Conservation (phyloP, 2,329 filamentous ascomycete species). For the Colletotrichum filicis region DNA sequence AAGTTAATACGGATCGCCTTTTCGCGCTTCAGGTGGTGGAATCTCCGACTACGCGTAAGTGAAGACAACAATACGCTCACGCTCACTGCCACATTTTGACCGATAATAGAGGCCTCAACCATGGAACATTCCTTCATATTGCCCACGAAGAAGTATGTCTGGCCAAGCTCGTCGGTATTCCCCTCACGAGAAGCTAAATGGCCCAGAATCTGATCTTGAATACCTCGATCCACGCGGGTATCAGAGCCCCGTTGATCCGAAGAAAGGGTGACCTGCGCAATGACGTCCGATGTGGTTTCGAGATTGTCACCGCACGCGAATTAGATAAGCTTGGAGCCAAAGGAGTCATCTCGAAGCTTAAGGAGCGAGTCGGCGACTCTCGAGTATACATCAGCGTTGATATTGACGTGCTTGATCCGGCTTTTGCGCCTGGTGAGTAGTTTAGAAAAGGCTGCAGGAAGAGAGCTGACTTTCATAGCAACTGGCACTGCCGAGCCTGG, state of each 20-base stretch:
- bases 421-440: slow-evolving; percentile 63
- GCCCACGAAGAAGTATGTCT: slow-evolving; percentile 64
- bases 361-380: slow-evolving; percentile 61
- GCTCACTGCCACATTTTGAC: neutral
- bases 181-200: neutral
- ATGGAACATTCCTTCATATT: slow-evolving; percentile 71
- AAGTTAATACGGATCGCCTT: neutral
- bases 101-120: slow-evolving; percentile 60
- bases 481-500: slow-evolving; percentile 84
- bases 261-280: slow-evolving; percentile 63
- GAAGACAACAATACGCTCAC: neutral
- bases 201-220: slow-evolving; percentile 63
- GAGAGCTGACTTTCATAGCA: slow-evolving; percentile 47
- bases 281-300: slow-evolving; percentile 68
- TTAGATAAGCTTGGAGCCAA: slow-evolving; percentile 76
- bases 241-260: slow-evolving; percentile 63
- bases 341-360: slow-evolving; percentile 73
- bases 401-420: slow-evolving; percentile 84
- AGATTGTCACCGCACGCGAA: slow-evolving; percentile 69
- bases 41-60: slow-evolving; percentile 69
- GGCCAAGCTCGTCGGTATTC: neutral
- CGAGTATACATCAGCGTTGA: slow-evolving; percentile 79
- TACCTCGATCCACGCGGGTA: slow-evolving; percentile 70
- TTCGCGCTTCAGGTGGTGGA: slow-evolving; percentile 56
- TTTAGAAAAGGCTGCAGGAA: neutral